Conservation (phyloP, 2,329 filamentous ascomycete species). For the Annulohypoxylon truncatum region DNA sequence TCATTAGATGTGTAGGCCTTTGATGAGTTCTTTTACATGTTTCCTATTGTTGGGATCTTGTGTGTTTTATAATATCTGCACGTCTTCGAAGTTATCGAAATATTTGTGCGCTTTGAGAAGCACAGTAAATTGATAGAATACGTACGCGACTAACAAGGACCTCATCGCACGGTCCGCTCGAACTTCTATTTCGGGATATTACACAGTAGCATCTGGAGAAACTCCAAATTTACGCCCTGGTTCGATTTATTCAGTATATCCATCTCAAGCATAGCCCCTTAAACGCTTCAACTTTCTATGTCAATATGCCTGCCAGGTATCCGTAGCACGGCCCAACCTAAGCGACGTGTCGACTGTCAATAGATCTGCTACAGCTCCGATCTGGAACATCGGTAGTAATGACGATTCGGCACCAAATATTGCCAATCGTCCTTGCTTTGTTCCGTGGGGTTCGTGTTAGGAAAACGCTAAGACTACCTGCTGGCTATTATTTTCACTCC, state of each 20-base stretch:
- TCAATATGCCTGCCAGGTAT: background rate
- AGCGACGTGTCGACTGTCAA: background rate
- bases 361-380: background rate
- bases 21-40: background rate
- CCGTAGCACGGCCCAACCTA: background rate
- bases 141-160: background rate
- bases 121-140: background rate
- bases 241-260: constrained; percentile 5
- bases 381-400: background rate
- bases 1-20: constrained; percentile 4
- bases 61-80: background rate
- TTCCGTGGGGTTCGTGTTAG: background rate
- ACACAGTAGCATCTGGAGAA: constrained; percentile 29
- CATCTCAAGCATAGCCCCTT: background rate
- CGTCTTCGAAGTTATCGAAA: background rate
- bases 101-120: background rate
- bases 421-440: background rate
- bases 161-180: background rate
- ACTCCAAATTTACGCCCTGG: constrained; percentile 9
- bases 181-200: constrained; percentile 32
- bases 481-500: no score
- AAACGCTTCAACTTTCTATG: background rate
- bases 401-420: background rate
- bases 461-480: background rate
- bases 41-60: constrained; percentile 15